Conservation (phyloP, 1,284 basidiomycete genomes). For the Peniophora sp. region DNA sequence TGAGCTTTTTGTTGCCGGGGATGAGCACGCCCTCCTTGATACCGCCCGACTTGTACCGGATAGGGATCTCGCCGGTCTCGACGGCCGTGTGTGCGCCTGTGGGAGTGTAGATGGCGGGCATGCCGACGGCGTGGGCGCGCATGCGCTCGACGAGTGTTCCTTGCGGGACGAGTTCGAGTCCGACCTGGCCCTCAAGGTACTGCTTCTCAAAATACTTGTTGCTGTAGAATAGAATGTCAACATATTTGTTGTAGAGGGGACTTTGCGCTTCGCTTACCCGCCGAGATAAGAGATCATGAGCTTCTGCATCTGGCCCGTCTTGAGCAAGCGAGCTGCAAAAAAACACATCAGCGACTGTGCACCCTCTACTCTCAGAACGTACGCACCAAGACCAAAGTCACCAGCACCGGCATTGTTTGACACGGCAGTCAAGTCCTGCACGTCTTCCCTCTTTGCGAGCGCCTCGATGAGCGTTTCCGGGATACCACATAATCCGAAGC, state of each 20-base stretch:
- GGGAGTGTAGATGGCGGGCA: slow-evolving; percentile 91
- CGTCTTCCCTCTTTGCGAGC: slow-evolving; percentile 61
- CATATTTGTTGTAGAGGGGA: neutral
- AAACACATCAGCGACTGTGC: too few species aligned
- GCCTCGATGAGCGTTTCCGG: slow-evolving; percentile 83
- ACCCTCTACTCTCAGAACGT: neutral
- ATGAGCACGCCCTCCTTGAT: slow-evolving; percentile 54
- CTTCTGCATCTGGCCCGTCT: slow-evolving; percentile 70
- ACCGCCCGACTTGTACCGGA: slow-evolving; percentile 65
- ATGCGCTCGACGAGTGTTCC: slow-evolving; percentile 87
- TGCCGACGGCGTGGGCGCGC: slow-evolving; percentile 87
- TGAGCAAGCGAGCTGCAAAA: slow-evolving; percentile 62
- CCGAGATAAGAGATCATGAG: slow-evolving; percentile 86
- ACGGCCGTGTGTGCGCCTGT: slow-evolving; percentile 83
- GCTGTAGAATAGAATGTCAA: slow-evolving; percentile 24
- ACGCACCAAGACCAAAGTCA: slow-evolving; percentile 71
- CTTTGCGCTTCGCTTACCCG: slow-evolving; percentile 37
- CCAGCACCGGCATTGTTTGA: slow-evolving; percentile 88
- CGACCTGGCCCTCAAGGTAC: slow-evolving; percentile 78
- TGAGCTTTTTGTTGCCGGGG: slow-evolving; percentile 74
- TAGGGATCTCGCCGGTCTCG: slow-evolving; percentile 73
- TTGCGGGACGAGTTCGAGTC: slow-evolving; percentile 84
- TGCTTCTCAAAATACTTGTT: slow-evolving; percentile 70
- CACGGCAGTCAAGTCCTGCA: slow-evolving; percentile 71
- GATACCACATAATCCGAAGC: slow-evolving; percentile 72